phyloP scores from a whole-genome alignment of 352 stramenopile genomes.

The Pythium aristosporum region DNA sequence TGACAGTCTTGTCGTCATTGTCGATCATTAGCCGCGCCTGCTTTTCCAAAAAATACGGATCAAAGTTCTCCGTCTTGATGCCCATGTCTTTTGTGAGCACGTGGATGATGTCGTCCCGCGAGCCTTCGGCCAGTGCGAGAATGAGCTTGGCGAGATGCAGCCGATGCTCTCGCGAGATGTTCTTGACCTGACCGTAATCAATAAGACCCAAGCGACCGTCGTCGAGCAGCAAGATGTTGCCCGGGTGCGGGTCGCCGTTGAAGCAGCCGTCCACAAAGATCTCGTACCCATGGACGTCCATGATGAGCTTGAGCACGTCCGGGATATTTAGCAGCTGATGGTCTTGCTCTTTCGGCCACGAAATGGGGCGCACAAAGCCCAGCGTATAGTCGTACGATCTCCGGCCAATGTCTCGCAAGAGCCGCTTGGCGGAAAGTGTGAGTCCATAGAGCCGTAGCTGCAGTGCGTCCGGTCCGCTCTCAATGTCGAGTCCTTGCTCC shows the following conservation, averaged over 20 bases:
- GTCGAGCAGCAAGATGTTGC: conserved; percentile 90
- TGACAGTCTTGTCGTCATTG: conserved; percentile 77
- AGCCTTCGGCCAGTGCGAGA: conserved; percentile 72
- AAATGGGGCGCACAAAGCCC: conserved; percentile 64
- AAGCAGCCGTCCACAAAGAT: conserved; percentile 92
- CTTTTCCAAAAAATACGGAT: conserved; percentile 85
- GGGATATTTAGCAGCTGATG: conserved; percentile 78
- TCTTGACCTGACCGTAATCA: conserved; percentile 92
- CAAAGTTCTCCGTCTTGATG: conserved; percentile 67
- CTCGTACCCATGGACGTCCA: conserved; percentile 91
- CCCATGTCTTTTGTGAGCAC: conserved; percentile 80
- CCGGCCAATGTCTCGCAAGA: conserved; percentile 38
- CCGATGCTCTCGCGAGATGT: conserved; percentile 67
- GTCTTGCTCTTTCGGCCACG: conserved; percentile 42
- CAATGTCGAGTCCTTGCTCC: conserved; percentile 63
- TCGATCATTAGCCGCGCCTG: conserved; percentile 86
- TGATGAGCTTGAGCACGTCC: conserved; percentile 80
- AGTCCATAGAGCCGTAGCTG: conserved; percentile 55
- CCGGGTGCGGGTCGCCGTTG: conserved; percentile 90
- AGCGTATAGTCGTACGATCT: conserved; percentile 84
- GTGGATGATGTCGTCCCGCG: conserved; percentile 70
- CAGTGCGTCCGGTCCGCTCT: conserved; percentile 59
- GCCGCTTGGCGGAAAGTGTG: conserved; percentile 42
- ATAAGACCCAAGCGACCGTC: conserved; percentile 89
- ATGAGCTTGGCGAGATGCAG: conserved; percentile 82